These are phyloP conservation scores for Diaporthe amygdali DNA, from an alignment of 2,329 filamentous ascomycete species.

Conservation along the genomic window DNA sequence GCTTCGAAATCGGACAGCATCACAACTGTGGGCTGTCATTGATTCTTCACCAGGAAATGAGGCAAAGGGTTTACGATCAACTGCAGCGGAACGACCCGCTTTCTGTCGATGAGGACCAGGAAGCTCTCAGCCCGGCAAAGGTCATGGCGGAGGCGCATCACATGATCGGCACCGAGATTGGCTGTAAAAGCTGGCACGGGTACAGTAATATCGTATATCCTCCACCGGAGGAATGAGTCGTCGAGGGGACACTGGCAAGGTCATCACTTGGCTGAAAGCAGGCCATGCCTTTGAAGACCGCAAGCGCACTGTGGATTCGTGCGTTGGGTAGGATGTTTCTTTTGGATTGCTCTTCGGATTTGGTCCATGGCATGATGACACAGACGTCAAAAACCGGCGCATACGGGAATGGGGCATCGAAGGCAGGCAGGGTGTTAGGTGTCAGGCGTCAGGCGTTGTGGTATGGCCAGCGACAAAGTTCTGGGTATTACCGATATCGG, in stretches of 20 bases:
- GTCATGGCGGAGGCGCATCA: constrained; percentile 8
- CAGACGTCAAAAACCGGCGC: neutral
- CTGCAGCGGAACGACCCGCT: neutral
- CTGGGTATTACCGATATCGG: neutral
- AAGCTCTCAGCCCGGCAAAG: neutral
- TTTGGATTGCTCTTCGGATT: neutral
- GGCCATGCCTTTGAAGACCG: neutral
- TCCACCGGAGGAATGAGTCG: neutral
- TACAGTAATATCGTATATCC: constrained; percentile 5
- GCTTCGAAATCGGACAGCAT: neutral
- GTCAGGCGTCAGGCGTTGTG: neutral
- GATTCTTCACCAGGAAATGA: constrained; percentile 20
- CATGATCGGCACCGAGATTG: constrained; percentile 15
- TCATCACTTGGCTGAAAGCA: neutral
- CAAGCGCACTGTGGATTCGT: neutral
- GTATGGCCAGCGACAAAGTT: neutral
- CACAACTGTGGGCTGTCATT: neutral
- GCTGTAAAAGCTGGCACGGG: constrained; percentile 16
- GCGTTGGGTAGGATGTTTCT: neutral
- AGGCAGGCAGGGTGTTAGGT: neutral
- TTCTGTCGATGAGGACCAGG: neutral
- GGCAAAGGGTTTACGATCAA: neutral
- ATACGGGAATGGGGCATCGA: neutral
- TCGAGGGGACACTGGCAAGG: neutral
- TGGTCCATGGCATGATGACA: neutral